Conservation (phyloP, 805 yeast genomes). For the Danielia reshetovae region DNA sequence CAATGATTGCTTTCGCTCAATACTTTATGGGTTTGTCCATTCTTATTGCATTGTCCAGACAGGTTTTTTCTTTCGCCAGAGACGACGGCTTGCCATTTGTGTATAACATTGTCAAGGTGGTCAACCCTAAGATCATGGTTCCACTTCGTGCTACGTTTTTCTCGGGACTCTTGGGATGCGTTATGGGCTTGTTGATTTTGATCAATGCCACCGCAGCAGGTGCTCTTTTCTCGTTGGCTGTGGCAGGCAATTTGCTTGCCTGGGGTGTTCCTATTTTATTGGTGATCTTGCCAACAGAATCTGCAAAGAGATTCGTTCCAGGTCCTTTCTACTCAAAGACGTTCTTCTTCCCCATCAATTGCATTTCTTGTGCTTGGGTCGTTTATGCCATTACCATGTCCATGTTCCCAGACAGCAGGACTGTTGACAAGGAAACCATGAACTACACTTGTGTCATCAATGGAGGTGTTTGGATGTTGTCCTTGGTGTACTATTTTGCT, state of each 20-base stretch:
- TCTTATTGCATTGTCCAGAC: slow-evolving; percentile 62
- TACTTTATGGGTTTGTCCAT: slow-evolving; percentile 62
- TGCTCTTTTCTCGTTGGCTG: slow-evolving; percentile 10
- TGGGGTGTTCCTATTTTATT: slow-evolving; percentile 19
- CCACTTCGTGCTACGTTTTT: slow-evolving; percentile 53
- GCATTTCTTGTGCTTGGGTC: slow-evolving; percentile 47
- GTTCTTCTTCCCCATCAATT: slow-evolving; percentile 36
- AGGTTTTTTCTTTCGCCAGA: slow-evolving; percentile 70
- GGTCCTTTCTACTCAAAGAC: slow-evolving; percentile 67
- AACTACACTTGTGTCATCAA: slow-evolving; percentile 66
- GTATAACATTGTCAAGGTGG: slow-evolving; percentile 34
- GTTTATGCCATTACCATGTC: slow-evolving; percentile 49
- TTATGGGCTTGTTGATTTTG: slow-evolving; percentile 9
- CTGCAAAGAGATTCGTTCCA: slow-evolving; percentile 45
- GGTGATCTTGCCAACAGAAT: slow-evolving; percentile 43
- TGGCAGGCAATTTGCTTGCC: slow-evolving; percentile 9
- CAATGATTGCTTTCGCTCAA: slow-evolving; percentile 53
- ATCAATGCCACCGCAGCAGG: slow-evolving; percentile 6
- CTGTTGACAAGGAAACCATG: slow-evolving; percentile 47
- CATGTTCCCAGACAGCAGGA: slow-evolving; percentile 53
- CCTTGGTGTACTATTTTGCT: slow-evolving; percentile 46
- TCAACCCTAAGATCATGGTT: slow-evolving; percentile 49
- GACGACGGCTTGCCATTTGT: slow-evolving; percentile 66
- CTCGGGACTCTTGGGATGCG: slow-evolving; percentile 3
- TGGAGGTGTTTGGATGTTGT: slow-evolving; percentile 55